Base-by-base conservation (phyloP, 2,329 filamentous ascomycete genomes). In the Phaeoacremonium minimum region DNA sequence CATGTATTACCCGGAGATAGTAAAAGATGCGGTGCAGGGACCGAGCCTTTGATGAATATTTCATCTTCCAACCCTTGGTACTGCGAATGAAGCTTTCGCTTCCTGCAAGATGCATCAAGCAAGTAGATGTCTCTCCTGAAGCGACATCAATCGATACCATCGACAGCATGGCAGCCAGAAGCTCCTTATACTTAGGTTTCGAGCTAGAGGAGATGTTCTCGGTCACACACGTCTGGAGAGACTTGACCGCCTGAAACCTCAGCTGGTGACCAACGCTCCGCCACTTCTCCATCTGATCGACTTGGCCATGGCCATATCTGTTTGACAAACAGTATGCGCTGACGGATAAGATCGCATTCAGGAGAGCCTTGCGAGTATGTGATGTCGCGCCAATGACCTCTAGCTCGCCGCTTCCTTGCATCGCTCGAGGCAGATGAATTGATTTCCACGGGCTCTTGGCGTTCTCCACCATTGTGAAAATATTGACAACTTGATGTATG, bases 391-490 rank as follows among this genome's bases (percentile, higher is more conserved):
- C 46, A 2, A 32, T 30, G 7, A 53, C 34, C n/a, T 45, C 43
- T n/a, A 53, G 15, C 18, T 53, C 40, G 6, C 51, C 50, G 3
- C 43, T 41, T 13, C 50, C 46, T 29, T 53, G 49, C 3, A 53
- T 20, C 3, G 43, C 50, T 18, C 47, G 43, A 0, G 49, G 50
- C 1, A 53, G 36, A 6, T 53, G 50, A 2, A 53, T 52, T 1
- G 46, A 50, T 30, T 51, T 52, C 51, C 51, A 53, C 0, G 50
- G 51, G 6, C 44, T 51, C 18, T 53, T 53, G 2, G 33, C 28
- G 11, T 53, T 51, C 7, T 52, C 51, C 13, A 53, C 46, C 30
- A 53, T 50, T n/a, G 48, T 51, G 11, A 52, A 53, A 4, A 53
- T 34, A 6, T 48, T 38, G 4, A 53, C 48, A 4, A 49, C 50